These are phyloP conservation scores for Candida quercuum DNA, from an alignment of 805 yeast species.

Conservation along the genomic window DNA sequence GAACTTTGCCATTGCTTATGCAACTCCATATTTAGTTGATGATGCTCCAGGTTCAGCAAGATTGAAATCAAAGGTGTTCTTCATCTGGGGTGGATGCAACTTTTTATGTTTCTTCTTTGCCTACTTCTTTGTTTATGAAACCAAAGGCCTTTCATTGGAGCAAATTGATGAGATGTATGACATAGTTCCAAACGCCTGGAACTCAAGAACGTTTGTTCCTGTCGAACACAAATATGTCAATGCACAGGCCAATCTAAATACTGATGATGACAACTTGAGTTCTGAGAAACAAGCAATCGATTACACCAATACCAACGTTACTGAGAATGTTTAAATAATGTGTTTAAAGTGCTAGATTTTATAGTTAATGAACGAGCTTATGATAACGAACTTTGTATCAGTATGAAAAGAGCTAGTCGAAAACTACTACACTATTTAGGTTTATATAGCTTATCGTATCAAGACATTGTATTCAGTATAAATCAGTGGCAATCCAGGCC, in stretches of 20 bases:
- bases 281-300: slow-evolving; percentile 4
- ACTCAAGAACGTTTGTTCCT: slow-evolving; percentile 27
- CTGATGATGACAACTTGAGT: not conserved
- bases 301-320: not conserved
- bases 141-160: slow-evolving; percentile 63
- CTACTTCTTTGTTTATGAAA: slow-evolving; percentile 54
- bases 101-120: slow-evolving; percentile 51
- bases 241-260: slow-evolving; percentile 6
- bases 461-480: no score
- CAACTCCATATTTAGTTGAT: slow-evolving; percentile 70
- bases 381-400: no score
- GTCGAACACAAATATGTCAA: slow-evolving; percentile 27
- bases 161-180: slow-evolving; percentile 60
- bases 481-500: no score
- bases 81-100: slow-evolving; percentile 72
- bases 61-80: slow-evolving; percentile 62
- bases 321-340: not conserved
- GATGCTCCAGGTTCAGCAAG: slow-evolving; percentile 56
- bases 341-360: not conserved
- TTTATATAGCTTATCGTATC: no score
- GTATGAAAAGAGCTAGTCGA: no score
- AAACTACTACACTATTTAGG: no score
- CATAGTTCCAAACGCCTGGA: slow-evolving; percentile 28
- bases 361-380: no score
- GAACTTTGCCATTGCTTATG: slow-evolving; percentile 70